Evolutionary conservation across 2,329 filamentous ascomycete genomes (phyloP), one percentile per base, ranked within the genome.

Genomic region (Emericellopsis atlantica): DNA sequence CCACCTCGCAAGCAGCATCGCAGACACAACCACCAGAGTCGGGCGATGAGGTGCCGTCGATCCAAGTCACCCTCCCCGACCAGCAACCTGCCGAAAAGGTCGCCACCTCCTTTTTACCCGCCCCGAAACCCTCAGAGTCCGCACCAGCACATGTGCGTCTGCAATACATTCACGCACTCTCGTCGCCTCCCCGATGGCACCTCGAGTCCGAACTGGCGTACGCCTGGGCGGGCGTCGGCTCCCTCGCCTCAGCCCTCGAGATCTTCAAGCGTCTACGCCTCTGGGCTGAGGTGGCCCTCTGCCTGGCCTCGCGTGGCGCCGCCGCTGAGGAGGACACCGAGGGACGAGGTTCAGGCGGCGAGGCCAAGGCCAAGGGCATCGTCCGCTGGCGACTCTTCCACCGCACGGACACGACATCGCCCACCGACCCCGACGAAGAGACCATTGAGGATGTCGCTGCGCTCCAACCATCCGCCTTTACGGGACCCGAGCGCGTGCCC

Each of bases 201-300:
- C 74, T 98, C 1, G 92, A 98, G 56, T 82, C 89, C 0, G 92
- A 98, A 56, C 71, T 98, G 12, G 92, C 92, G 2, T 80, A 86
- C 45, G 79, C 88, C n/a, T 98, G 92, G 92, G 84, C 89, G 1
- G 75, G 78, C 37, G 74, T 95, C 3, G 92, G 92, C 9, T 93
- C 88, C 33, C 66, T 98, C 2, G 73, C 86, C 4, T 94, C 89
- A 1, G 92, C 92, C 0, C 72, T 98, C 2, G 92, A 95, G 45
- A 96, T 98, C 45, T 98, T 96, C 62, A 89, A 95, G 62, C 76
- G 92, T 4, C 66, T 98, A 15, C 80, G 88, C 43, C 81, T 96
- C 58, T 96, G 92, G 88, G 85, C 92, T 2, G 92, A 98, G 61
- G 87, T 89, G 5, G 90, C 92, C 0, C 70, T 98, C 2, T 98